A percentile compares a stretch with the other conserved stretches of the same genome.
Conservation (phyloP, 2,329 filamentous ascomycete genomes). For the Penicillium sp. region DNA sequence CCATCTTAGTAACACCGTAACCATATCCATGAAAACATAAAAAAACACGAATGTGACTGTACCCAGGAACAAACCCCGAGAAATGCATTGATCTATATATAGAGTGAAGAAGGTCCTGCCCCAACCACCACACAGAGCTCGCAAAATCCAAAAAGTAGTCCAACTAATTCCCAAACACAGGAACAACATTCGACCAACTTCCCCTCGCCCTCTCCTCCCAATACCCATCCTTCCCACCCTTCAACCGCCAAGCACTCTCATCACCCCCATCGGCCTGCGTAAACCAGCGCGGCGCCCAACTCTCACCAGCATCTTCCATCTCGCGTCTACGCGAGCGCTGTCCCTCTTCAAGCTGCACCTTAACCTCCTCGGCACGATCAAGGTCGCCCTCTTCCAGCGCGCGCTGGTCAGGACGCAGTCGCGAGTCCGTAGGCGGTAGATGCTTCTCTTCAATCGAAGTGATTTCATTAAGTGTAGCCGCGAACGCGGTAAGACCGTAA, state of each 20-base stretch:
- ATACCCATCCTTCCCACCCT: conserved; percentile 81
- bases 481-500: conserved; percentile 88
- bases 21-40: not conserved
- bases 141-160: conserved; percentile 1
- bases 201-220: conserved; percentile 81
- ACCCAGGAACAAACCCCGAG: not conserved
- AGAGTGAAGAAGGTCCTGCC: conserved; percentile 13
- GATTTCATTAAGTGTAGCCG: conserved; percentile 82
- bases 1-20: no score
- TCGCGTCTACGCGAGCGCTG: conserved; percentile 75
- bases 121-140: conserved; percentile 1
- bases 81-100: conserved; percentile 7
- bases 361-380: conserved; percentile 80
- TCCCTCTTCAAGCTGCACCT: conserved; percentile 80
- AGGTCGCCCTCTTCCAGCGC: conserved; percentile 79
- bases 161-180: conserved; percentile 52
- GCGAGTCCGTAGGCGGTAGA: conserved; percentile 78
- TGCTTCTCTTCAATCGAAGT: conserved; percentile 75
- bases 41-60: not conserved
- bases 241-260: conserved; percentile 67
- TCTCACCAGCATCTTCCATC: conserved; percentile 73
- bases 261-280: conserved; percentile 58
- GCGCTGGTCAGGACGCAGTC: conserved; percentile 84
- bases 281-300: conserved; percentile 82
- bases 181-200: conserved; percentile 62